Base-by-base conservation (phyloP, 768 basidiomycete species). In the Cystofilobasidium bisporidii region DNA sequence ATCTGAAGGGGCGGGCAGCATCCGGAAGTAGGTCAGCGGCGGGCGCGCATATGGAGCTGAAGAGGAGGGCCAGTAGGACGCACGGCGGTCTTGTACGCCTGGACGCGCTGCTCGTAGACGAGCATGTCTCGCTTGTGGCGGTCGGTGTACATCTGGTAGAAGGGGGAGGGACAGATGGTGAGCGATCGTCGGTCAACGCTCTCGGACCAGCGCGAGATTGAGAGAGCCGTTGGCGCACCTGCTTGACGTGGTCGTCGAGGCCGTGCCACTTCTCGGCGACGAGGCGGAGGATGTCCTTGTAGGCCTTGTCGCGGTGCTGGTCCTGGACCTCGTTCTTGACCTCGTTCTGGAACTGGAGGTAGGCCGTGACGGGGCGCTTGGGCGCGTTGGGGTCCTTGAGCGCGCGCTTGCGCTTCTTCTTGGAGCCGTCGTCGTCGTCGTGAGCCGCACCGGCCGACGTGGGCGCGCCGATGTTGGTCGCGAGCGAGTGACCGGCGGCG, bases 261-360 rank as follows among this genome's bases (percentile, higher is more conserved):
- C 76, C 77, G 38, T 79, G 79, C 93, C 93, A 98, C 70, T 83
- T 81, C 66, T 84, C 83, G 20, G 87, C 81, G 71, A 96, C 88
- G 72, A 86, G 74, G 40, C 75, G 75, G 72, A 96, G 78, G 43
- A 96, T 78, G 65, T 93, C 91, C 45, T 82, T 75, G 75, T 96
- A 86, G 43, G 82, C 77, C 67, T 91, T 76, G 12, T 79, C 77
- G 14, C 88, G 87, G 75, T 87, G 78, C 72, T 81, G 77, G 45
- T 81, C 80, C 79, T 86, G 85, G 72, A 93, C 81, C 66, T 83
- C 81, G 68, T 83, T 83, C 75, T 91, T 87, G 63, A 91, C 82
- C 18, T 88, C 87, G 75, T 94, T 96, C 79, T 97, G 94, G 82
- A 87, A 98, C 72, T 93, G 80, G 74, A 98, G 84, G 79, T 94